phyloP scores from a whole-genome alignment of 1,139 yeast species.

The Sugiyamaella grinbergsii region DNA sequence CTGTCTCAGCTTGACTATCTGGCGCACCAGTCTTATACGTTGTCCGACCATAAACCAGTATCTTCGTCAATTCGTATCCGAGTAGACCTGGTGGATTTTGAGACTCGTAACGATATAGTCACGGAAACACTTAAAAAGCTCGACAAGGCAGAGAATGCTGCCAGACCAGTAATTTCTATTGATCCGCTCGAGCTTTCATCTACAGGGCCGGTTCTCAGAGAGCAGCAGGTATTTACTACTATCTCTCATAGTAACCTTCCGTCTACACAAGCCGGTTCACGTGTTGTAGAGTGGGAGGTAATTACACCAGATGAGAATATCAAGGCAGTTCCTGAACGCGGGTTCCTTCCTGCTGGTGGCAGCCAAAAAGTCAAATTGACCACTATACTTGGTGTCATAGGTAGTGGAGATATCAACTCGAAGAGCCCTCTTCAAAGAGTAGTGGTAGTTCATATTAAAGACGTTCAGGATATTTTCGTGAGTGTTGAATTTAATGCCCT shows the following conservation, averaged over 20 bases:
- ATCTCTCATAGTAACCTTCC: slow-evolving; percentile 18
- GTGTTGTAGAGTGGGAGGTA: slow-evolving; percentile 29
- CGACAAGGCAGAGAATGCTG: slow-evolving; percentile 49
- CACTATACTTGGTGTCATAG: slow-evolving; percentile 25
- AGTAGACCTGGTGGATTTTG: slow-evolving; percentile 52
- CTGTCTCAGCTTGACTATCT: slow-evolving; percentile 30
- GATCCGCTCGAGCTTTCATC: slow-evolving; percentile 35
- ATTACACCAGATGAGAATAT: slow-evolving; percentile 21
- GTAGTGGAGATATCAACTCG: slow-evolving; percentile 16
- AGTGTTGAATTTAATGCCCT: slow-evolving; percentile 36
- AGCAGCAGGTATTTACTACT: slow-evolving; percentile 22
- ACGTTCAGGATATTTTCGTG: slow-evolving; percentile 43
- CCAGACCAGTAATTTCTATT: slow-evolving; percentile 45
- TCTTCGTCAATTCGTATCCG: slow-evolving; percentile 52
- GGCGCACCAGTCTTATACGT: slow-evolving; percentile 42
- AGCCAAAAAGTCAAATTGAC: slow-evolving; percentile 30
- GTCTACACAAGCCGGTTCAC: slow-evolving; percentile 14
- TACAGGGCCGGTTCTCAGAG: slow-evolving; percentile 28
- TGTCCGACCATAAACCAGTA: slow-evolving; percentile 81
- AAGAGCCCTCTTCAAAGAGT: slow-evolving; percentile 31
- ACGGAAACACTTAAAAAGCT: slow-evolving; percentile 44
- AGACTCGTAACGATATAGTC: slow-evolving; percentile 43
- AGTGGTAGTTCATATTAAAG: slow-evolving; percentile 37
- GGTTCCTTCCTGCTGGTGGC: slow-evolving; percentile 37
- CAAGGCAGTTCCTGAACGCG: slow-evolving; percentile 29